Base-by-base conservation (phyloP, 2,329 filamentous ascomycete species). In the Ramularia collo-cygni region DNA sequence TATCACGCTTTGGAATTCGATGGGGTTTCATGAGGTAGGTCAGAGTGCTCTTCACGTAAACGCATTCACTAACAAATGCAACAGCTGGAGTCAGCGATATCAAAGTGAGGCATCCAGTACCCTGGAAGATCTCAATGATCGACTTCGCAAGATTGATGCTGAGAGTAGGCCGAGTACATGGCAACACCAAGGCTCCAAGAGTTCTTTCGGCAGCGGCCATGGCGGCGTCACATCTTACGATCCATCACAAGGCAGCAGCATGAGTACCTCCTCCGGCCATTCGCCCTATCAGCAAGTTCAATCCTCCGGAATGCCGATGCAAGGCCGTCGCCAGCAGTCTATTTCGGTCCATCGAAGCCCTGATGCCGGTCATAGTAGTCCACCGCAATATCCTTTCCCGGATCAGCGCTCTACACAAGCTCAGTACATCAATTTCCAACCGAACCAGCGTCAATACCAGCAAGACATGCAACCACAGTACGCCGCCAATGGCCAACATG, bases 81-180 rank as follows among this genome's bases (percentile, higher is more conserved):
- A 29, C 33, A 60, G 67, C 49, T 71, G 68, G 68, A 67, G 64
- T 13, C 67, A 71, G 38, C 64, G 67, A 12, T 72, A 70, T 48
- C 65, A 68, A 43, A 61, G 59, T 14, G 69, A 71, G 39, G 67
- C 67, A 0, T 58, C 62, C 1, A 43, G 54, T 1, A 58, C 70
- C 28, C 57, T 64, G 2, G 58, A 64, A 8, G 62, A 67, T 13
- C 59, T 72, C 1, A 64, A 66, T 29, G 58, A 61, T 28, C 62
- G 66, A 6, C 47, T 59, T 3, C 55, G 58, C 18, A 55, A 60
- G n/a, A 35, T 61, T 13, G 54, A 59, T n/a, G 50, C 44, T 7
- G 24, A 37, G 3, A 50, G 52, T 8, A 38, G 52, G 21, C 56
- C 52, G 12, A 57, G 53, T 44, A 53, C 52, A 30, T 59, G 54